Evolutionary conservation across 164 flowering plant genomes (phyloP), one percentile per base, ranked within the genome.

Genomic region (Tetrastigma voinierianum): DNA sequence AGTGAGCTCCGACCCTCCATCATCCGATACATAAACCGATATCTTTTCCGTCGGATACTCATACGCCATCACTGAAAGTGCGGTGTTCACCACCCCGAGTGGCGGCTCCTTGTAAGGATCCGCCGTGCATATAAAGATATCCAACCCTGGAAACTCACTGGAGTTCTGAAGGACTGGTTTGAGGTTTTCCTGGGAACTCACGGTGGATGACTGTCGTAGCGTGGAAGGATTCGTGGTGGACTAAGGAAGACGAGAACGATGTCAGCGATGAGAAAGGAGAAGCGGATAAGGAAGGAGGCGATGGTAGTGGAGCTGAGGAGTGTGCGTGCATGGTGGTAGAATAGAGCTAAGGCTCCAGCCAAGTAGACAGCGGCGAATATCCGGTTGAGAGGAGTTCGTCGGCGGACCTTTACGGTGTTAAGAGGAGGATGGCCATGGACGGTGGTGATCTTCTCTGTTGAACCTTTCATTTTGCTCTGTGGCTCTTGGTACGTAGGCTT

Each of bases 31-130:
- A 51, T 87, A 87, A 4, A 85, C 78, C 43, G 88, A 79, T 9
- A 83, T 8, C 80, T 85, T 87, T 57, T 78, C 82, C 3, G 82
- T 18, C 32, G 91, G 91, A 59, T 85, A 87, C 32, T 87, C 89
- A 51, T 77, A 85, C 15, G 91, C 91, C 89, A 87, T 69, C 57
- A 82, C 78, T 15, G 91, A 85, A 21, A 85, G 24, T 7, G 79
- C 87, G 32, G 91, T 85, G 78, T 79, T 81, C 14, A 76, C 85
- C n/a, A 77, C 83, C 2, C 69, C 47, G 40, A 79, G 57, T 5
- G 91, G 91, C 0, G 91, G 91, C 71, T 87, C 91, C 70, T 82
- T 83, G 69, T 73, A 69, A 0, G 91, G 89, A 61, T 87, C 91
- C 5, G 91, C 91, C 1, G 89, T 87, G 77, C 89, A 83, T 61